Evolutionary conservation across 2,329 filamentous ascomycete species (phyloP).

Genomic region (Colletotrichum viniferum): DNA sequence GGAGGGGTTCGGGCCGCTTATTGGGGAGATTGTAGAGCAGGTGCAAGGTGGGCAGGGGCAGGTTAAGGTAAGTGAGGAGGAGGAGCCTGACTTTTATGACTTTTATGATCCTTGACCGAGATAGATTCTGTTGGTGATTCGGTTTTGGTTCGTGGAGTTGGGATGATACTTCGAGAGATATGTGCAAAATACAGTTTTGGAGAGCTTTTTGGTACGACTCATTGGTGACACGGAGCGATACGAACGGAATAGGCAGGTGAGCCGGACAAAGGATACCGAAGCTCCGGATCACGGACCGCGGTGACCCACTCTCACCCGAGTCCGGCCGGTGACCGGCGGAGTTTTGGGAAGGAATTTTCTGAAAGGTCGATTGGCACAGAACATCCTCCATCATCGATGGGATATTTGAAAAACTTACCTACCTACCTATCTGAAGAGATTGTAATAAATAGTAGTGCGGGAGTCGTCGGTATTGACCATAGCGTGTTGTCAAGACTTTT

Average conservation of each 20-base stretch:
- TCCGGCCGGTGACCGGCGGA: background rate
- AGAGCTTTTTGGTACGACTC: background rate
- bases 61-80: background rate
- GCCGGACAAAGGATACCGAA: background rate
- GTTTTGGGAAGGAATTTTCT: background rate
- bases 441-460: background rate
- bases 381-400: too few species aligned
- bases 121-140: background rate
- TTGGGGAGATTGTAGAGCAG: background rate
- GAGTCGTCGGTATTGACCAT: rapidly evolving
- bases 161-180: rapidly evolving
- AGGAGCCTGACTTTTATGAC: too few species aligned
- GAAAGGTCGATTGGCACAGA: background rate
- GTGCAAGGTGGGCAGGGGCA: background rate
- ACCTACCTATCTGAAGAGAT: background rate
- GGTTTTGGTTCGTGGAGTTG: background rate
- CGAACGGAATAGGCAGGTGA: background rate
- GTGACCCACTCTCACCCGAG: background rate
- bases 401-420: background rate
- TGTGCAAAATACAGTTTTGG: background rate
- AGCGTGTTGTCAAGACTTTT: too few species aligned
- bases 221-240: background rate
- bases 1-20: background rate
- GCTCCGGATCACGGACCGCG: background rate
- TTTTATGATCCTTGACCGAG: background rate